These are phyloP conservation scores for Ajuga chamaepitys DNA, from an alignment of 257 asterid genomes.

Conservation along the genomic window DNA sequence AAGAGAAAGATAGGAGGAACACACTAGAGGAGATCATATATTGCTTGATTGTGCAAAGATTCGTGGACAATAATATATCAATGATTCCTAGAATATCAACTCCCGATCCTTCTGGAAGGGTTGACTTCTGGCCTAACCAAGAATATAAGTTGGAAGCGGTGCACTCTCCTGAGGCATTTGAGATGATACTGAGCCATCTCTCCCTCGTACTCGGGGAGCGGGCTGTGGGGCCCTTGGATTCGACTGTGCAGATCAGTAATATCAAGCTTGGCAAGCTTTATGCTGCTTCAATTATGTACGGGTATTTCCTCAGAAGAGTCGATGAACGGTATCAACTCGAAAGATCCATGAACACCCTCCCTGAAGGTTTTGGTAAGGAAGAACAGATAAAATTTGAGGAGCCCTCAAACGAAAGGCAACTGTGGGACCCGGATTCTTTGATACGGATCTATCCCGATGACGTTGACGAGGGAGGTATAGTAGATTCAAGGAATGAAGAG, in stretches of 20 bases:
- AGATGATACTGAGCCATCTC: slow-evolving; percentile 82
- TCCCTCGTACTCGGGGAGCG: slow-evolving; percentile 78
- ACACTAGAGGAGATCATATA: slow-evolving; percentile 70
- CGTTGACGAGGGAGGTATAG: slow-evolving; percentile 37
- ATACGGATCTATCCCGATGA: slow-evolving; percentile 65
- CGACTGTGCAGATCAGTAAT: slow-evolving; percentile 66
- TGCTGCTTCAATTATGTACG: slow-evolving; percentile 93
- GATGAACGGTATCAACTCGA: slow-evolving; percentile 93
- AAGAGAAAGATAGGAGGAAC: slow-evolving; percentile 75
- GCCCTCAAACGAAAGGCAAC: slow-evolving; percentile 44
- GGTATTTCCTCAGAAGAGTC: slow-evolving; percentile 88
- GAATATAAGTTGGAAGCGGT: slow-evolving; percentile 71
- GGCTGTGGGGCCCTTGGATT: slow-evolving; percentile 56
- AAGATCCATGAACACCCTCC: slow-evolving; percentile 83
- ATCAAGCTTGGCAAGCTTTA: slow-evolving; percentile 91
- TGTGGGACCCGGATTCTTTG: slow-evolving; percentile 82
- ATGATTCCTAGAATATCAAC: slow-evolving; percentile 70
- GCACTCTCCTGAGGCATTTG: slow-evolving; percentile 89
- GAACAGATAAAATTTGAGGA: slow-evolving; percentile 27
- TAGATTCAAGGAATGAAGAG: slow-evolving; percentile 37
- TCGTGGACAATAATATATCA: slow-evolving; percentile 50
- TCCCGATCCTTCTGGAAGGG: slow-evolving; percentile 73
- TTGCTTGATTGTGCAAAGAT: slow-evolving; percentile 73
- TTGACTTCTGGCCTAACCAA: slow-evolving; percentile 87
- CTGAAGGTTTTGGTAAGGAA: slow-evolving; percentile 58